Evolutionary conservation across 2,329 filamentous ascomycete genomes (phyloP).

Genomic region (Simplicillium sp.): DNA sequence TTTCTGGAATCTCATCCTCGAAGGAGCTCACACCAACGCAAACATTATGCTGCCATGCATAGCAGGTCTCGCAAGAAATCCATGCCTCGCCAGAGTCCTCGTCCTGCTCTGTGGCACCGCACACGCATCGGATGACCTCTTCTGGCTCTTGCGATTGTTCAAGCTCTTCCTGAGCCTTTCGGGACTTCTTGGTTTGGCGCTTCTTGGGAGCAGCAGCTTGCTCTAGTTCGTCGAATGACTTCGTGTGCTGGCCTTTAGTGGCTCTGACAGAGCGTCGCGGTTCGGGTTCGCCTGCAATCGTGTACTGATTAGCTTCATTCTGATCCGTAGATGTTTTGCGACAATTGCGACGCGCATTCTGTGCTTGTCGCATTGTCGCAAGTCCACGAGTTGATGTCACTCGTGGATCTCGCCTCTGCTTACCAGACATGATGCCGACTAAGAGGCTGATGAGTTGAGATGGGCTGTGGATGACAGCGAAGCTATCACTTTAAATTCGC

Average conservation of each 20-base stretch:
- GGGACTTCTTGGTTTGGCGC: slow-evolving; percentile 38
- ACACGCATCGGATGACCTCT: slow-evolving; percentile 86
- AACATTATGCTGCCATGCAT: slow-evolving; percentile 94
- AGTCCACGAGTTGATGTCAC: background rate
- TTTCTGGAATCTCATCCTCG: slow-evolving; percentile 66
- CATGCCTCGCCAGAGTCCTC: slow-evolving; percentile 83
- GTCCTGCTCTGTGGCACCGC: slow-evolving; percentile 76
- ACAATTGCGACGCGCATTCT: slow-evolving; percentile 11
- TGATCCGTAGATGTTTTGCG: slow-evolving; percentile 2
- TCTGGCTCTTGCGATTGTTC: slow-evolving; percentile 30
- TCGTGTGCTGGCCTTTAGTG: slow-evolving; percentile 92
- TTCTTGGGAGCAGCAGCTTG: slow-evolving; percentile 43
- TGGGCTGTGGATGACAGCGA: background rate
- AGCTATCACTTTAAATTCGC: too few species aligned
- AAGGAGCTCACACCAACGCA: slow-evolving; percentile 82
- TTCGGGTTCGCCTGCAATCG: slow-evolving; percentile 46
- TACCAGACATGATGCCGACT: slow-evolving; percentile 5
- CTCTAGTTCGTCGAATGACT: slow-evolving; percentile 72
- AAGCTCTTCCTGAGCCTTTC: slow-evolving; percentile 50
- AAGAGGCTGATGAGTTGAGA: background rate
- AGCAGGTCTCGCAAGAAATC: slow-evolving; percentile 91
- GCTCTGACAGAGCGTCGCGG: slow-evolving; percentile 89
- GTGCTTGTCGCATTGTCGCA: slow-evolving; percentile 1
- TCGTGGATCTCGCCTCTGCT: background rate
- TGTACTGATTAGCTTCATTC: slow-evolving; percentile 1